phyloP scores from a whole-genome alignment of 2,329 filamentous ascomycete genomes.

The Ophiostoma australiae region DNA sequence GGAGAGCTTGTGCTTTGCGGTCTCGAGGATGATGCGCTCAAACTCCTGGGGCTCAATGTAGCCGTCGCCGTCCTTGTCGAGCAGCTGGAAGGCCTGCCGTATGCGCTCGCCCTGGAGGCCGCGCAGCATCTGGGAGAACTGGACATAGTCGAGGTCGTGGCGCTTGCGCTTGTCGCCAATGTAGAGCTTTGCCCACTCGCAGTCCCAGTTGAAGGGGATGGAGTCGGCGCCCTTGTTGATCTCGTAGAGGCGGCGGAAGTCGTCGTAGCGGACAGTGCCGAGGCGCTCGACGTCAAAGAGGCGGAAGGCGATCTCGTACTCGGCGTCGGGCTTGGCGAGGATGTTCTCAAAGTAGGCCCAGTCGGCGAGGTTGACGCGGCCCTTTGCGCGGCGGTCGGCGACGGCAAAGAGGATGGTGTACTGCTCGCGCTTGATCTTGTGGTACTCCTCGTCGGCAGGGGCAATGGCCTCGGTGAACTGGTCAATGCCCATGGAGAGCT shows the following conservation, averaged over 20 bases:
- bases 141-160: conserved; percentile 87
- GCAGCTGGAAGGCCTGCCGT: conserved; percentile 85
- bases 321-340: conserved; percentile 87
- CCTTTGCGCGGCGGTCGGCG: conserved; percentile 71
- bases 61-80: conserved; percentile 87
- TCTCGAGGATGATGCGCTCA: conserved; percentile 92
- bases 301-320: conserved; percentile 98
- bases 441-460: conserved; percentile 81
- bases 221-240: conserved; percentile 78
- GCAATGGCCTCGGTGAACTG: conserved; percentile 89
- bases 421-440: conserved; percentile 96
- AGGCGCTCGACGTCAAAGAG: conserved; percentile 84
- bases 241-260: conserved; percentile 80
- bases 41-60: conserved; percentile 96
- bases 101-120: conserved; percentile 94
- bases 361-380: conserved; percentile 73
- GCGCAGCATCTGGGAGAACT: conserved; percentile 97
- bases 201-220: conserved; percentile 95
- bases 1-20: conserved; percentile 90
- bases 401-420: conserved; percentile 91
- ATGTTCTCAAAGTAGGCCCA: conserved; percentile 95
- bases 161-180: conserved; percentile 81
- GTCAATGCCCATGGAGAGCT: conserved; percentile 74
- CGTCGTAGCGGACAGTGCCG: conserved; percentile 82
- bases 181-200: conserved; percentile 93